Evolutionary conservation across 768 basidiomycete species (phyloP).

Genomic region (Hortiboletus campestris): DNA sequence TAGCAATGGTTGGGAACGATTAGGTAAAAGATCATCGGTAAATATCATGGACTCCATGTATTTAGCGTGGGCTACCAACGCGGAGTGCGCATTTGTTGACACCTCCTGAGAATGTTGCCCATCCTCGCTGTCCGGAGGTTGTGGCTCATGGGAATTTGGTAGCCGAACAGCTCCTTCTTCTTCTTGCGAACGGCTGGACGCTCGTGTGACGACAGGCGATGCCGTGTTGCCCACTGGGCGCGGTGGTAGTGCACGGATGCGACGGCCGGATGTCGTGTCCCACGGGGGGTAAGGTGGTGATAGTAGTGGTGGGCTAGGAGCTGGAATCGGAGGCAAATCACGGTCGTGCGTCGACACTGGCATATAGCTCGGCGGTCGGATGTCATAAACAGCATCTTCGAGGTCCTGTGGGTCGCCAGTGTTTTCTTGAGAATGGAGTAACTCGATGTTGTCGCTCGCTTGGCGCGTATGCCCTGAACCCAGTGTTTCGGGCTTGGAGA

Average conservation of each 20-base stretch:
- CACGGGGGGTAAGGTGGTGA: constrained; percentile 7
- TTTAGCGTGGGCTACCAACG: constrained; percentile 29
- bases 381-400: constrained; percentile 25
- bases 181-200: background rate
- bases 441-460: constrained; percentile 29
- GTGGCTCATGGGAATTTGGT: constrained; percentile 6
- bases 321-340: constrained; percentile 11
- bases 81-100: constrained; percentile 28
- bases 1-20: background rate
- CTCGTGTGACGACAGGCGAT: background rate
- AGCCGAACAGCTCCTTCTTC: background rate
- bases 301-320: background rate
- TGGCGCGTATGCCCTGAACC: constrained; percentile 19
- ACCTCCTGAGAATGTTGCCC: constrained; percentile 16
- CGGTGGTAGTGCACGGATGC: constrained; percentile 31
- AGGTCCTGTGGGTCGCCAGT: constrained; percentile 5
- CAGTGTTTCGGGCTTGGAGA: constrained; percentile 16
- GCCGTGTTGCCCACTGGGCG: constrained; percentile 14
- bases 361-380: constrained; percentile 14
- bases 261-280: constrained; percentile 15
- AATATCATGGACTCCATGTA: constrained; percentile 24
- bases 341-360: constrained; percentile 18
- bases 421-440: constrained; percentile 21
- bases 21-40: constrained; percentile 5
- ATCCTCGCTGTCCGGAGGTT: constrained; percentile 15